Evolutionary conservation across 1,284 basidiomycete genomes (phyloP).

Genomic region (Lignosus rhinocerotis): DNA sequence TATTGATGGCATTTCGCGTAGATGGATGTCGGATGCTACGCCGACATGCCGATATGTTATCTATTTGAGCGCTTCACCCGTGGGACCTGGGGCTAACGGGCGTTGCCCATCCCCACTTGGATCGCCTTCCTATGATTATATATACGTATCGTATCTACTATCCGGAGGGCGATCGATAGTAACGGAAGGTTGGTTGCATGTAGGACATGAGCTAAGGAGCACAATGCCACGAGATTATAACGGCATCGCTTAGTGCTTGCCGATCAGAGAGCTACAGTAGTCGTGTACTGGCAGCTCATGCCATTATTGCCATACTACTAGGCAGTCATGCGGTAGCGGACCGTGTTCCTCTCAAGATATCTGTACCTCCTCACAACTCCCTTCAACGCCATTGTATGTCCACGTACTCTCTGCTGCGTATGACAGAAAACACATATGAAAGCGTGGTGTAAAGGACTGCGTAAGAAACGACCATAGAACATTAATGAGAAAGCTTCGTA

Average conservation of each 20-base stretch:
- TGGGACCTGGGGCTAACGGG: too few relatives aligned
- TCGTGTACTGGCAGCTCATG: neutral
- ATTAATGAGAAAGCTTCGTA: neutral
- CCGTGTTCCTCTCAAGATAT: neutral
- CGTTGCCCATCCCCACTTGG: too few relatives aligned
- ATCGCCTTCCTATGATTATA: neutral
- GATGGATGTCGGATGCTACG: too few relatives aligned
- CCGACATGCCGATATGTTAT: too few relatives aligned
- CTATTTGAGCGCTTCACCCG: too few relatives aligned
- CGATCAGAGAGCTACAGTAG: slow-evolving; percentile 4
- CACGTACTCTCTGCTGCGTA: neutral
- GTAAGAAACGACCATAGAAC: neutral
- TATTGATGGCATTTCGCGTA: too few relatives aligned
- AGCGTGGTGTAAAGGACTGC: neutral
- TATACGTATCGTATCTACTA: too few relatives aligned
- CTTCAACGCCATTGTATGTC: neutral
- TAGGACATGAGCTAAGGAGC: slow-evolving; percentile 2
- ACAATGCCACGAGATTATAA: neutral
- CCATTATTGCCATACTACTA: too few relatives aligned
- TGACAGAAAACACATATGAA: neutral
- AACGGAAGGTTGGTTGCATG: neutral
- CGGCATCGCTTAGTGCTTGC: slow-evolving; percentile 4
- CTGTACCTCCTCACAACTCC: neutral
- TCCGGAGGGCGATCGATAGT: neutral
- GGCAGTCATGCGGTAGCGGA: neutral